A percentile compares a stretch with the other conserved stretches of the same genome.
phyloP scores from a whole-genome alignment of 2,329 filamentous ascomycete species.

The Neurospora sp. region DNA sequence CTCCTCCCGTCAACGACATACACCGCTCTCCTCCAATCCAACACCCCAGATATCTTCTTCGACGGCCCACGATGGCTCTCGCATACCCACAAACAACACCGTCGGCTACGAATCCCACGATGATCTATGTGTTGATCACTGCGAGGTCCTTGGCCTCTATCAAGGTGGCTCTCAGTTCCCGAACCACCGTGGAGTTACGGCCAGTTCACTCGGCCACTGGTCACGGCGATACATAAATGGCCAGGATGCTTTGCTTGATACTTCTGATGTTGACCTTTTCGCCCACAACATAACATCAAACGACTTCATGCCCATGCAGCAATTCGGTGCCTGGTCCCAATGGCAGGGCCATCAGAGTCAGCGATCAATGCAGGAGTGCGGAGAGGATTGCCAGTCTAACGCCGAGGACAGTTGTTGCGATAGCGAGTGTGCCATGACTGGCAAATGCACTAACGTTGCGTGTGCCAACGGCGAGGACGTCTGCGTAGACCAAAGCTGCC shows the following conservation, averaged over 20 bases:
- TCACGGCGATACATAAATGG: not conserved
- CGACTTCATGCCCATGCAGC: not conserved
- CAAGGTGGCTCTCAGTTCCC: conserved; percentile 17
- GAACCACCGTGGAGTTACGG: conserved; percentile 14
- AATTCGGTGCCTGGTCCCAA: not conserved
- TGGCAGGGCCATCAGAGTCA: conserved; percentile 11
- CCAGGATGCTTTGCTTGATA: not conserved
- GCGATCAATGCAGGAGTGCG: conserved; percentile 8
- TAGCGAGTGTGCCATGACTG: conserved; percentile 21
- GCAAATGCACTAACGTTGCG: conserved; percentile 18
- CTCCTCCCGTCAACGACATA: not conserved
- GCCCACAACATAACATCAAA: not conserved
- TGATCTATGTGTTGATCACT: conserved; percentile 18
- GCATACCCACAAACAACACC: conserved; percentile 3
- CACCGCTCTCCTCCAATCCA: not conserved
- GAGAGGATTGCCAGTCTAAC: conserved; percentile 17
- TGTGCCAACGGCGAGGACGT: conserved; percentile 20
- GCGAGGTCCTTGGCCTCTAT: conserved; percentile 18
- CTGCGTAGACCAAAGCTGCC: conserved; percentile 21
- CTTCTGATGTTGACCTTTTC: not conserved
- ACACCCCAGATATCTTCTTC: not conserved
- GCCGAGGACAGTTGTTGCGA: conserved; percentile 18
- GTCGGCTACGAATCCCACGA: conserved; percentile 16
- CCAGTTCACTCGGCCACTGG: conserved; percentile 12
- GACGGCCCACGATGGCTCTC: not conserved